Percentiles rank a stretch among this genome's conserved stretches.
These are phyloP conservation scores for Bocquillonia castaneifolia DNA, from an alignment of 441 rosid species.

Conservation along the genomic window DNA sequence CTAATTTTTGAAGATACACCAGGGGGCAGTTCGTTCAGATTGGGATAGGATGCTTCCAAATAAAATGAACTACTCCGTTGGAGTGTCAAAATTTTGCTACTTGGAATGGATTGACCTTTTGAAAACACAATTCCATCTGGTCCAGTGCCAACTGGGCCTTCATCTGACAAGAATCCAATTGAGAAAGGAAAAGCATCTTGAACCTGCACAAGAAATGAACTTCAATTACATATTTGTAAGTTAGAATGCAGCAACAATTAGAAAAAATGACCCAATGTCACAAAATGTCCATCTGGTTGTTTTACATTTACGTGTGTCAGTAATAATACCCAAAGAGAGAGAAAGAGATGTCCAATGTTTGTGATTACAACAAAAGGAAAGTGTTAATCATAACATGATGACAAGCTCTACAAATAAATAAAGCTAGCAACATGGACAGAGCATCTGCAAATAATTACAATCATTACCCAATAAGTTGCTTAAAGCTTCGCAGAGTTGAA, in stretches of 20 bases:
- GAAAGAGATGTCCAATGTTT: not conserved
- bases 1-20: conserved; percentile 42
- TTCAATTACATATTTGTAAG: conserved; percentile 10
- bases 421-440: not conserved
- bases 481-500: not conserved
- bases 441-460: not conserved
- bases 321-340: not conserved
- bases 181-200: conserved; percentile 55
- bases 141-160: conserved; percentile 25
- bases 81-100: conserved; percentile 41
- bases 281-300: not conserved
- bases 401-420: not conserved
- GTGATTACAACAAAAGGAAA: not conserved
- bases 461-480: not conserved
- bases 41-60: conserved; percentile 46
- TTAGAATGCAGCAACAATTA: conserved; percentile 4
- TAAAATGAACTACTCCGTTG: conserved; percentile 33
- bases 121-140: conserved; percentile 40
- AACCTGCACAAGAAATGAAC: conserved; percentile 35
- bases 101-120: conserved; percentile 47
- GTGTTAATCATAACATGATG: not conserved
- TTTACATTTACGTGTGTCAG: not conserved
- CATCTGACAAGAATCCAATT: conserved; percentile 41
- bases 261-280: not conserved
- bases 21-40: conserved; percentile 42